A percentile compares a stretch with the other conserved stretches of the same genome.
These are phyloP conservation scores for Rhizopogon salebrosus DNA, from an alignment of 768 basidiomycete genomes.

Conservation along the genomic window DNA sequence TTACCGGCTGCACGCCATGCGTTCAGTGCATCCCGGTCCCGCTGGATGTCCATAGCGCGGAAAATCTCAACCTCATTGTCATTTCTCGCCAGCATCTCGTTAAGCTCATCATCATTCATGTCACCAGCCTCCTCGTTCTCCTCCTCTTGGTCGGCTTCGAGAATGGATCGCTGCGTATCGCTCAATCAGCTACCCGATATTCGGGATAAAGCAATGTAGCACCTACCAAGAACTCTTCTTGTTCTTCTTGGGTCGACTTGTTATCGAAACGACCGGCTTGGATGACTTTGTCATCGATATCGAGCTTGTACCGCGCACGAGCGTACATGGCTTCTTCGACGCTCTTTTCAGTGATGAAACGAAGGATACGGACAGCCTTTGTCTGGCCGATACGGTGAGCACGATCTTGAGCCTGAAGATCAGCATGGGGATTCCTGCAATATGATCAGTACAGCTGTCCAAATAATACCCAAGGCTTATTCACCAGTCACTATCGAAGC, in stretches of 20 bases:
- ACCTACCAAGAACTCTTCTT: slow-evolving; percentile 88
- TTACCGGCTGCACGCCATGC: slow-evolving; percentile 71
- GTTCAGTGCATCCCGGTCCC: slow-evolving; percentile 62
- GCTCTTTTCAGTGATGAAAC: slow-evolving; percentile 96
- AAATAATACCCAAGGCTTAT: not conserved
- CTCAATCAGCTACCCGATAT: slow-evolving; percentile 6
- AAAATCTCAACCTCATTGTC: slow-evolving; percentile 78
- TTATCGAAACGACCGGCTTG: slow-evolving; percentile 99
- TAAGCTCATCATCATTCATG: slow-evolving; percentile 93
- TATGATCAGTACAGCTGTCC: not conserved
- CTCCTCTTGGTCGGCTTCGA: slow-evolving; percentile 87
- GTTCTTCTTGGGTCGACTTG: slow-evolving; percentile 96
- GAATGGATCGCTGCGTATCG: slow-evolving; percentile 67
- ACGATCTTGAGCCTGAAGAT: slow-evolving; percentile 99
- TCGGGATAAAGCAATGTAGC: not conserved
- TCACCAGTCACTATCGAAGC: slow-evolving; percentile 76
- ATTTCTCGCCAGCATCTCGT: slow-evolving; percentile 82
- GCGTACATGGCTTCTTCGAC: slow-evolving; percentile 98
- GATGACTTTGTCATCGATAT: slow-evolving; percentile 99
- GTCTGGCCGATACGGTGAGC: slow-evolving; percentile 99
- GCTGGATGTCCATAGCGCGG: slow-evolving; percentile 75
- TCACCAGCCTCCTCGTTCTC: slow-evolving; percentile 87
- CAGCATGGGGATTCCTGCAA: slow-evolving; percentile 92
- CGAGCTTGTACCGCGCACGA: slow-evolving; percentile 91
- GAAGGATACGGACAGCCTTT: slow-evolving; percentile 92